Percentiles rank a stretch among this genome's conserved stretches.
Conservation (phyloP, 495 filamentous ascomycete genomes). For the Aspergillus mulundensis region DNA sequence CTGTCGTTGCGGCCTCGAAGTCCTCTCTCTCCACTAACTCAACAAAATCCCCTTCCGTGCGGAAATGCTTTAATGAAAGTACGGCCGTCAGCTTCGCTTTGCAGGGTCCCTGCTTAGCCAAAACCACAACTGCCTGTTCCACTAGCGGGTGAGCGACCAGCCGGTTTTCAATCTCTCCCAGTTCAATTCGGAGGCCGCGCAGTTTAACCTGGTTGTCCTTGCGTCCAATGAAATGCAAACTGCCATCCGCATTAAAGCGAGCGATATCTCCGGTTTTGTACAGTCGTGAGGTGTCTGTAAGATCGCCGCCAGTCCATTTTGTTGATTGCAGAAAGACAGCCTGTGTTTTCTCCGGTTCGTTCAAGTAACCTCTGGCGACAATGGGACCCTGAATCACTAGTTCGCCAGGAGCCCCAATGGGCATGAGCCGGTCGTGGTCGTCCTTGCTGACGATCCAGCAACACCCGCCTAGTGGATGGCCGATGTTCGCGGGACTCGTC, state of each 20-base stretch:
- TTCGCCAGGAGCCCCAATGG: neutral
- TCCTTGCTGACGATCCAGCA: neutral
- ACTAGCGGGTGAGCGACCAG: neutral
- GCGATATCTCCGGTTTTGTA: neutral
- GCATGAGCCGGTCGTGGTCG: neutral
- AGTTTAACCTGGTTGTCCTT: neutral
- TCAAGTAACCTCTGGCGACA: neutral
- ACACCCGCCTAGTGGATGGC: neutral
- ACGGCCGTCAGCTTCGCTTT: neutral
- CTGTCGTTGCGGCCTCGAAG: neutral
- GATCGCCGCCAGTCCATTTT: neutral
- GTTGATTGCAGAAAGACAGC: neutral
- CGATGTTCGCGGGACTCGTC: neutral
- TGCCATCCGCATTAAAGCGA: neutral
- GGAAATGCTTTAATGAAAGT: neutral
- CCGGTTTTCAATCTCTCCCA: neutral
- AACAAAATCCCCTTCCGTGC: neutral
- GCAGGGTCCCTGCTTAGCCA: neutral
- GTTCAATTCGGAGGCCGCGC: neutral
- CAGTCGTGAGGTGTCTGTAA: neutral
- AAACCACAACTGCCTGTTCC: neutral
- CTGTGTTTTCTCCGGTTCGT: neutral
- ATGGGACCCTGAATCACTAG: neutral
- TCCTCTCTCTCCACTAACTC: neutral
- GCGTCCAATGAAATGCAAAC: neutral